Conservation (phyloP, 2,329 filamentous ascomycete species). For the Fusarium avenaceum region DNA sequence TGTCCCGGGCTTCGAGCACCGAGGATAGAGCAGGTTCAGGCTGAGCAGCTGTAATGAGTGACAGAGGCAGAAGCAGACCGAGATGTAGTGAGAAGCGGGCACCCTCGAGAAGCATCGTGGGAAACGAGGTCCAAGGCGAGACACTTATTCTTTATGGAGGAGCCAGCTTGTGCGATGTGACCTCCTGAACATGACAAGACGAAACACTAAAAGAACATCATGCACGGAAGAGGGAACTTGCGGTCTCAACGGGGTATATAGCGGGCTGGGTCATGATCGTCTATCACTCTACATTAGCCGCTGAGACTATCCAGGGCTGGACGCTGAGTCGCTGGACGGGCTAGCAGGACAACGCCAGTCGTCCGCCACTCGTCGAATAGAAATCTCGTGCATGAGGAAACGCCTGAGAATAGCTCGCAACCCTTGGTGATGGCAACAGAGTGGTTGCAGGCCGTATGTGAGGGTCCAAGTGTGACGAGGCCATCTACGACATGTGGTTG, state of each 20-base stretch:
- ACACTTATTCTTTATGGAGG: conserved; percentile 51
- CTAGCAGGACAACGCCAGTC: conserved; percentile 32
- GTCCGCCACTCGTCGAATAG: conserved; percentile 48
- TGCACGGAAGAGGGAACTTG: conserved; percentile 58
- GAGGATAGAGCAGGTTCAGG: conserved; percentile 51
- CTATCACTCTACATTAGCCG: conserved; percentile 60
- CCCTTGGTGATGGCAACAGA: conserved; percentile 50
- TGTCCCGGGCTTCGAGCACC: conserved; percentile 50
- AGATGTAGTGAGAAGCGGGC: conserved; percentile 47
- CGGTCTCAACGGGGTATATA: conserved; percentile 68
- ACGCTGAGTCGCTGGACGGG: conserved; percentile 58
- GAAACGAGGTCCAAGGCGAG: conserved; percentile 43
- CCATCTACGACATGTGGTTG: conserved; percentile 57
- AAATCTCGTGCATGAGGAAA: conserved; percentile 56
- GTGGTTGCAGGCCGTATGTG: conserved; percentile 48
- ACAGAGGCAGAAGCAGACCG: conserved; percentile 49
- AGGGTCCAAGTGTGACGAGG: conserved; percentile 41
- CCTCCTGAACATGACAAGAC: conserved; percentile 60
- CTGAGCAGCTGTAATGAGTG: conserved; percentile 49
- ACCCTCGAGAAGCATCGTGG: conserved; percentile 59
- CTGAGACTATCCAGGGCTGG: conserved; percentile 55
- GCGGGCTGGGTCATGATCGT: conserved; percentile 65
- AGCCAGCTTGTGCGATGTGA: conserved; percentile 54
- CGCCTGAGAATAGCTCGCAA: conserved; percentile 55
- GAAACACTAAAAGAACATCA: conserved; percentile 66